Base-by-base conservation (phyloP, 2,329 filamentous ascomycete genomes). In the Aspergillus versicolor region DNA sequence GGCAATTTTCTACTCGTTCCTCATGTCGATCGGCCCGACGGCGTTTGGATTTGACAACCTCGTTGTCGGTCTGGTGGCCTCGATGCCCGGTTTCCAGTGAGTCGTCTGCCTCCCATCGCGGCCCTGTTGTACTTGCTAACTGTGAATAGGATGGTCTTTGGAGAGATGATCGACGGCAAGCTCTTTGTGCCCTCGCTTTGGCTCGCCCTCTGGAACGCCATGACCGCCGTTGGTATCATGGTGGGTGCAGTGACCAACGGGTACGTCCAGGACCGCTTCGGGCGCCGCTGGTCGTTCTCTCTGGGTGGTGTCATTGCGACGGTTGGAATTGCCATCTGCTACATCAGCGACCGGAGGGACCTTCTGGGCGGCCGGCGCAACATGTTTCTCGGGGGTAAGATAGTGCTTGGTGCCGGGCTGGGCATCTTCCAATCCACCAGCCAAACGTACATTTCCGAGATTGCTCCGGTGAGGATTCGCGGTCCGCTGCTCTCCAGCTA, bases 351-450 rank as follows among this genome's bases (percentile, higher is more conserved):
- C 22, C 22, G 22, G 22, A 24, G 22, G 22, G 3, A 3, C 5
- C 22, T 24, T 1, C 22, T 24, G 22, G 22, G 22, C 3, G 22
- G 3, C 22, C 22, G 22, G 22, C 22, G 22, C 22, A 24, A 24
- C 22, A 24, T 32, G 40, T 42, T 52, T 11, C 49, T 52, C 8
- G 40, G 38, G 5, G 49, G 49, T 3, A 52, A 52, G 27, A 52
- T 52, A 8, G 38, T 19, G 15, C 40, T 46, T 2, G 22, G 22
- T 24, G 22, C 22, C 22, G 22, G 22, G 3, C 22, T 24, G 54
- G 54, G 42, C 15, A 52, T 51, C 24, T 57, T 52, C 49, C 22
- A 43, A 13, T 34, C 41, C 38, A 57, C 42, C 27, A 32, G 47
- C 21, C 41, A 38, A 13, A 57, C 48, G 32, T 50, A 47, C 8